Evolutionary conservation across 768 basidiomycete genomes (phyloP), one percentile per base, ranked within the genome.

Genomic region (Piloderma croceum): DNA sequence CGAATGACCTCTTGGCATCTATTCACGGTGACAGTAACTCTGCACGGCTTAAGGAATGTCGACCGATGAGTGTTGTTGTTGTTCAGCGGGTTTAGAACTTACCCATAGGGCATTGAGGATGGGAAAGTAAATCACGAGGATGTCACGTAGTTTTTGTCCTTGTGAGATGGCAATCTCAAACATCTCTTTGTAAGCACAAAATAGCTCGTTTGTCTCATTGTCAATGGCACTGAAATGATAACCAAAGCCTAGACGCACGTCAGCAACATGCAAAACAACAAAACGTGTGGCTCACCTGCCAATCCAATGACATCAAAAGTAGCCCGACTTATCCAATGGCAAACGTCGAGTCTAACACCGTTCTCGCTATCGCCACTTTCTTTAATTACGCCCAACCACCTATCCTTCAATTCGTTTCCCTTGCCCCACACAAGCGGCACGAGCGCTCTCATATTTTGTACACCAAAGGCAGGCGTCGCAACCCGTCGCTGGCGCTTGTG

Each of bases 231-330:
- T 79, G 65, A 96, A 91, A 42, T 82, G 69, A 52, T 93, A 93
- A 47, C 81, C 86, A 54, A 93, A 94, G 2, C 84, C 88, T 89
- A 37, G 5, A 34, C 9, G 36, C 6, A n/a, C 11, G 22, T 33
- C 10, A 3, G 24, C 18, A 29, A 23, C 9, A 13, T 13, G 22
- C 10, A 39, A 29, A 15, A 15, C 27, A 15, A 29, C 27, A 29
- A 29, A 15, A 46, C 4, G 31, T 42, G 22, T 23, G 4, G 12
- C 22, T 35, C 23, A 87, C 86, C 87, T 31, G 90, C 87, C n/a
- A 88, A 58, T 2, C 90, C 92, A 49, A 96, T 90, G 32, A 93
- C 81, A 58, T 94, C 92, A 52, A 96, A 86, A 1, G 90, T 90
- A 7, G 82, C 81, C 31, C 89, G 73, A 47, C 81, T 84, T 24